Percentiles rank a stretch among this genome's conserved stretches.
These are phyloP conservation scores for Pascua sp. DNA, from an alignment of 1,284 basidiomycete genomes.

Conservation along the genomic window DNA sequence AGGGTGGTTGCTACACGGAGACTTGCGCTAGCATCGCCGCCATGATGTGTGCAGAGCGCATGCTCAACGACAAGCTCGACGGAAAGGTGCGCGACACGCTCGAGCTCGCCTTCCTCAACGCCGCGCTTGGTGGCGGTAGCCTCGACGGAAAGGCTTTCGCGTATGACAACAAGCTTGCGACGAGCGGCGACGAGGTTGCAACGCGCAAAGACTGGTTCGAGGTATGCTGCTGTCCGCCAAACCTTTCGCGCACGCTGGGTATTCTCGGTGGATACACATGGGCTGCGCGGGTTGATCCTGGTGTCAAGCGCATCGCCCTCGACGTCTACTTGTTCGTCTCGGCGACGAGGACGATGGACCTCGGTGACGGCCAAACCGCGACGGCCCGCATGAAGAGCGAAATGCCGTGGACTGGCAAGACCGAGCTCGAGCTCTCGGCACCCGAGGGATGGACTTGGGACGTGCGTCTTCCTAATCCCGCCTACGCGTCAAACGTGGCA, in stretches of 20 bases:
- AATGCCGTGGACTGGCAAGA: slow-evolving; percentile 35
- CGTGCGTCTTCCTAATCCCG: slow-evolving; percentile 24
- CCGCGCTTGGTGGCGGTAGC: slow-evolving; percentile 30
- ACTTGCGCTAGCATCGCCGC: slow-evolving; percentile 37
- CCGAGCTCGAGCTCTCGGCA: slow-evolving; percentile 16
- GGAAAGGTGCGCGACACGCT: slow-evolving; percentile 29
- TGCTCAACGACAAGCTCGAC: slow-evolving; percentile 24
- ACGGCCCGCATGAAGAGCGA: slow-evolving; percentile 23
- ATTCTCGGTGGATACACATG: slow-evolving; percentile 41
- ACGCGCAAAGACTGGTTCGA: slow-evolving; percentile 36
- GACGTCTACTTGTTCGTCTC: slow-evolving; percentile 32
- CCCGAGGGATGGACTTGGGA: slow-evolving; percentile 31
- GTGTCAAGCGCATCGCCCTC: slow-evolving; percentile 19
- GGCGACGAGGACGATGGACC: slow-evolving; percentile 24
- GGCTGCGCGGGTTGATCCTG: slow-evolving; percentile 19
- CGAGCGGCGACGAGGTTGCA: slow-evolving; percentile 29
- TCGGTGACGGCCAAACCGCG: slow-evolving; percentile 22
- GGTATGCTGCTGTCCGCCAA: slow-evolving; percentile 41
- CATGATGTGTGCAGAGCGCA: slow-evolving; percentile 38
- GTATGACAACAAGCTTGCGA: slow-evolving; percentile 38
- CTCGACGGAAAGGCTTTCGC: slow-evolving; percentile 31
- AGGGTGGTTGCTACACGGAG: slow-evolving; percentile 40
- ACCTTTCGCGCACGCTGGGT: slow-evolving; percentile 33
- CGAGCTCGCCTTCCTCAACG: slow-evolving; percentile 34
- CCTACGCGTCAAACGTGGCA: slow-evolving; percentile 28